Evolutionary conservation across 176 grass and related monocot species (phyloP).

Genomic region (Hordeum marinum): DNA sequence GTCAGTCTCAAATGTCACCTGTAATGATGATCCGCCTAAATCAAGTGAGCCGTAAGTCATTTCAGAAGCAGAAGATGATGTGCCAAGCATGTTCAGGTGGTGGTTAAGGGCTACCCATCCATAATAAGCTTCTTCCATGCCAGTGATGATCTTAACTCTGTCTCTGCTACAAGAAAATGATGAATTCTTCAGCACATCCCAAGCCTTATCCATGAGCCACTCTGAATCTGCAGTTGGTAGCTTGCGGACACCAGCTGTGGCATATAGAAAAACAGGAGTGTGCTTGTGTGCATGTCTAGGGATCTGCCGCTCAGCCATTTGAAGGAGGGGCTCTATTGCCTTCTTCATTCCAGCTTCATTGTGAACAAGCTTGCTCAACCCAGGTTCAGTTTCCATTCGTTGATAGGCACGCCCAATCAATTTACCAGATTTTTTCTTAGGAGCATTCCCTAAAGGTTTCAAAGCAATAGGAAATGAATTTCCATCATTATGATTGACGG

Average conservation of each 20-base stretch:
- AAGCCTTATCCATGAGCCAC: constrained; percentile 88
- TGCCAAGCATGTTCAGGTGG: constrained; percentile 68
- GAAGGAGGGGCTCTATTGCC: constrained; percentile 83
- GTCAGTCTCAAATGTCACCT: constrained; percentile 95
- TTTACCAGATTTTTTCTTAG: constrained; percentile 62
- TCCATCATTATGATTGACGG: constrained; percentile 55
- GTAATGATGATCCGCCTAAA: constrained; percentile 96
- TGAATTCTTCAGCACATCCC: constrained; percentile 93
- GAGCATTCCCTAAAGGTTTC: constrained; percentile 67
- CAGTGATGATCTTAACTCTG: constrained; percentile 83
- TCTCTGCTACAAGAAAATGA: constrained; percentile 93
- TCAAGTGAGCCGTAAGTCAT: constrained; percentile 91
- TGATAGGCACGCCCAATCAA: constrained; percentile 76
- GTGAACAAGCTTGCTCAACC: constrained; percentile 85
- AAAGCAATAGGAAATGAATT: constrained; percentile 70
- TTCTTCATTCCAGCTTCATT: constrained; percentile 76
- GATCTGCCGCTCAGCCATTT: constrained; percentile 87
- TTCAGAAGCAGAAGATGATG: constrained; percentile 53
- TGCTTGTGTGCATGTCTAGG: constrained; percentile 67
- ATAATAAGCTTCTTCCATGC: constrained; percentile 99
- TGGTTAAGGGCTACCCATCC: constrained; percentile 98
- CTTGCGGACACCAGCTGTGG: constrained; percentile 90
- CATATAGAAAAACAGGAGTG: constrained; percentile 88
- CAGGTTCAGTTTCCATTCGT: constrained; percentile 97
- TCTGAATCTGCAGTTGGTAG: constrained; percentile 80